Evolutionary conservation across 192 early-diverging fungal genomes (phyloP), one percentile per base, ranked within the genome.

Genomic region (Chytriomyces hyalinus): DNA sequence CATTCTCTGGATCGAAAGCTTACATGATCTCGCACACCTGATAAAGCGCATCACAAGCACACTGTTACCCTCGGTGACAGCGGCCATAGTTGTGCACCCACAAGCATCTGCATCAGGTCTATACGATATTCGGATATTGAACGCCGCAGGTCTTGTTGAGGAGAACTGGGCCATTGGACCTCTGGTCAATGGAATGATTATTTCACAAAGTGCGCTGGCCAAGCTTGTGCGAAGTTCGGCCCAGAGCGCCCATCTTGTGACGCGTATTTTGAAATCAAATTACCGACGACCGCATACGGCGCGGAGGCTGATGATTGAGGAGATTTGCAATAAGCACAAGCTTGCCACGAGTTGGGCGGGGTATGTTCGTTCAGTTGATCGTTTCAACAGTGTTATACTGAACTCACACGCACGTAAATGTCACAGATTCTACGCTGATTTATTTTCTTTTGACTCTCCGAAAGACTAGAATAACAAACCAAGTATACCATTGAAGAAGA

Each of bases 1-100:
- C 65, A 84, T 95, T 11, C 81, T 94, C 6, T 95, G 93, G 93
- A 80, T 93, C 49, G 90, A 93, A 53, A 91, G 94, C 67, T 63
- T 89, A 22, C 11, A 49, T 46, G 63, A 76, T 24, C 13, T 76
- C 13, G 7, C 20, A 5, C 15, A 50, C 0, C 49, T 76, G 7
- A 43, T 65, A 7, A 76, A 76, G 48, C 61, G 75, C 7, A 43
- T 76, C 43, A 50, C 36, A 77, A 79, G 24, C 49, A 63, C 61
- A 13, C 26, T 76, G 13, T 43, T 24, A 4, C 61, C 61, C 0
- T 65, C 76, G 15, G 67, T 46, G 48, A 84, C 87, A 79, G 79
- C 90, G 0, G 92, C 86, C 68, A 82, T 95, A 1, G 86, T 93
- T 69, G 85, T 95, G 47, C 86, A 94, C 76, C 92, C 93, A 5